Conservation (phyloP, 805 yeast species). For the Candida tammaniensis region DNA sequence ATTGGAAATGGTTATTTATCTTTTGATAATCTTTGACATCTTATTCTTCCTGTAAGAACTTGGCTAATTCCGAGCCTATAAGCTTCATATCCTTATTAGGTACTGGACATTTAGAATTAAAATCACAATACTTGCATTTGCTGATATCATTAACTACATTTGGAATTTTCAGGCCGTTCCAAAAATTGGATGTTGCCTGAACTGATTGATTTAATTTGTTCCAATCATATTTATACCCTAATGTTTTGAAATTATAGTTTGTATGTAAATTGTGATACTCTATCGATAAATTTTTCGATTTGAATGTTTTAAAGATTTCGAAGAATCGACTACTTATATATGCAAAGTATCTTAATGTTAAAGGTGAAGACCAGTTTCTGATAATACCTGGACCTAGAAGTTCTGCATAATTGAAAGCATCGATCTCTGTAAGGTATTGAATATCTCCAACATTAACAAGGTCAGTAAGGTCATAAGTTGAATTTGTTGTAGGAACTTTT, state of each 20-base stretch:
- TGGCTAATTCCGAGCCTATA: constrained; percentile 8
- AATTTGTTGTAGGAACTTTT: constrained; percentile 36
- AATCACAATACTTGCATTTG: constrained; percentile 57
- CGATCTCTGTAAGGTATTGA: constrained; percentile 13
- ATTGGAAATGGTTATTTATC: constrained; percentile 12
- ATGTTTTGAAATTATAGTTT: constrained; percentile 34
- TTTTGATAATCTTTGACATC: constrained; percentile 28
- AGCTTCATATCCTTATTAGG: constrained; percentile 17
- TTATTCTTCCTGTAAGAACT: constrained; percentile 6
- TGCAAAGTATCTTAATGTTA: constrained; percentile 57
- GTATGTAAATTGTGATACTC: constrained; percentile 47
- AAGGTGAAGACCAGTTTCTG: constrained; percentile 48
- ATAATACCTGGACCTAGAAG: constrained; percentile 27
- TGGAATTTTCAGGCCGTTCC: constrained; percentile 60
- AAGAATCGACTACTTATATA: constrained; percentile 51
- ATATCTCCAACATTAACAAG: constrained; percentile 9
- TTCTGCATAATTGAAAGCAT: constrained; percentile 16
- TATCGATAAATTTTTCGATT: constrained; percentile 44
- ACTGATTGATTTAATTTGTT: constrained; percentile 26
- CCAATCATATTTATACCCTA: constrained; percentile 36
- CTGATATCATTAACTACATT: constrained; percentile 35
- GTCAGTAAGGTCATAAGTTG: constrained; percentile 7
- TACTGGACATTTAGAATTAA: constrained; percentile 26
- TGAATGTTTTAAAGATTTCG: constrained; percentile 28
- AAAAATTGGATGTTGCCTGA: constrained; percentile 40